phyloP scores from a whole-genome alignment of 306 rosid genomes.

The Sicyos baderoa region DNA sequence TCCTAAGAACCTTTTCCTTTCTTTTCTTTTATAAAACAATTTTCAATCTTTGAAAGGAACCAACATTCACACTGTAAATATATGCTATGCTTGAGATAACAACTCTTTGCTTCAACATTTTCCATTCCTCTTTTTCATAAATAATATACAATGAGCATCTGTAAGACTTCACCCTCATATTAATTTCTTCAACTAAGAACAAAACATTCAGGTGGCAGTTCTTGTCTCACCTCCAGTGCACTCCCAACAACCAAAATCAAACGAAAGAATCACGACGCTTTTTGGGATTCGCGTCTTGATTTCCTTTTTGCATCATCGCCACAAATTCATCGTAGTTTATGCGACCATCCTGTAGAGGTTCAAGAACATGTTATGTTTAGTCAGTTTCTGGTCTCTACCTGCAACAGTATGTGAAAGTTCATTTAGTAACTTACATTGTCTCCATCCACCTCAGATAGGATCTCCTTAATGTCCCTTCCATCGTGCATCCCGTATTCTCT shows the following conservation, averaged over 20 bases:
- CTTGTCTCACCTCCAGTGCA: constrained; percentile 3
- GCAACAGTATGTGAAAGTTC: background rate
- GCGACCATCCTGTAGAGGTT: constrained; percentile 63
- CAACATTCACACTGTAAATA: too few relatives aligned
- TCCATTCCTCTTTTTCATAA: constrained; percentile 18
- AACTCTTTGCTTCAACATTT: too few relatives aligned
- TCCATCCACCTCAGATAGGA: constrained; percentile 71
- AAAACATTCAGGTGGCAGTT: constrained; percentile 3
- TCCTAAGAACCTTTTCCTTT: constrained; percentile 2
- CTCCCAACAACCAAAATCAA: constrained; percentile 24
- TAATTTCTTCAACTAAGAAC: background rate
- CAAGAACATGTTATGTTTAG: background rate
- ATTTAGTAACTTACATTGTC: constrained; percentile 57
- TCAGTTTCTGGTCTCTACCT: background rate
- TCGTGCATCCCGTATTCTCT: constrained; percentile 77
- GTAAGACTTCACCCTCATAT: background rate
- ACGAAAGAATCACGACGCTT: constrained; percentile 57
- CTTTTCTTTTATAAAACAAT: background rate
- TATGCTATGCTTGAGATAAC: background rate
- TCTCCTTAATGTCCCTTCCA: constrained; percentile 71
- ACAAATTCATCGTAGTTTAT: constrained; percentile 88
- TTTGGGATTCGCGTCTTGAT: constrained; percentile 51
- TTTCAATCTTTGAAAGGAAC: constrained; percentile 1
- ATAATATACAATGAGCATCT: constrained; percentile 1
- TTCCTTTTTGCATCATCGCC: constrained; percentile 97